Evolutionary conservation across 148 eudicot species (phyloP).

Genomic region (Polygonum maritimum): DNA sequence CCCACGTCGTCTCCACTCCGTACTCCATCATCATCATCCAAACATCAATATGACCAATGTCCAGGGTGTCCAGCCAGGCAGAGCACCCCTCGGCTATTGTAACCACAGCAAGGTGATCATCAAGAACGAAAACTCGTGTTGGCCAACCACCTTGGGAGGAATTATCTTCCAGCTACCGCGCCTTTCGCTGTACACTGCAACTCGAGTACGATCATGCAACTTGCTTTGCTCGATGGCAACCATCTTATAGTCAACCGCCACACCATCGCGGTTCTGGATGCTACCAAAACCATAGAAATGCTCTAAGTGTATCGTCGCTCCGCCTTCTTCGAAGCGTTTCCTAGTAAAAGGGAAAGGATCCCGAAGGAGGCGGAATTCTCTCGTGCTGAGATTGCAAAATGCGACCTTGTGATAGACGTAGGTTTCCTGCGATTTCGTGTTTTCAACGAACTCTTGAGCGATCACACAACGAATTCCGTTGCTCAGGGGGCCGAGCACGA

Average conservation of each 20-base stretch:
- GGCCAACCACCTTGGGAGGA: not conserved
- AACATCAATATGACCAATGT: not conserved
- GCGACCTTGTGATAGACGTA: not conserved
- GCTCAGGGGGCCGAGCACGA: not conserved
- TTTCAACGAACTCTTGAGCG: not conserved
- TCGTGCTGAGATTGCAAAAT: not conserved
- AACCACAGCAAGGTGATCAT: not conserved
- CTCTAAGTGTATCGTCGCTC: not conserved
- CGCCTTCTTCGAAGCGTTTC: not conserved
- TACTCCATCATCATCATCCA: slow-evolving; percentile 2
- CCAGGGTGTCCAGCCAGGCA: not conserved
- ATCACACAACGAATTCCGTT: not conserved
- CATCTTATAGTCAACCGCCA: not conserved
- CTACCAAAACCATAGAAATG: not conserved
- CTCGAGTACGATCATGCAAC: not conserved
- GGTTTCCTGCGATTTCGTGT: not conserved
- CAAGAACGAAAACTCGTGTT: not conserved
- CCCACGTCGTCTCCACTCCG: not conserved
- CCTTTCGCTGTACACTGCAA: not conserved
- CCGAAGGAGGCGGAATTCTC: not conserved
- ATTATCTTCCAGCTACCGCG: not conserved
- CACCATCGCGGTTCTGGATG: not conserved
- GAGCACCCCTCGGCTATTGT: not conserved
- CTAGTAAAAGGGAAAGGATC: not conserved
- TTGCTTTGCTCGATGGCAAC: not conserved